phyloP scores from a whole-genome alignment of 2,329 filamentous ascomycete species.

The Penicillium sp. region DNA sequence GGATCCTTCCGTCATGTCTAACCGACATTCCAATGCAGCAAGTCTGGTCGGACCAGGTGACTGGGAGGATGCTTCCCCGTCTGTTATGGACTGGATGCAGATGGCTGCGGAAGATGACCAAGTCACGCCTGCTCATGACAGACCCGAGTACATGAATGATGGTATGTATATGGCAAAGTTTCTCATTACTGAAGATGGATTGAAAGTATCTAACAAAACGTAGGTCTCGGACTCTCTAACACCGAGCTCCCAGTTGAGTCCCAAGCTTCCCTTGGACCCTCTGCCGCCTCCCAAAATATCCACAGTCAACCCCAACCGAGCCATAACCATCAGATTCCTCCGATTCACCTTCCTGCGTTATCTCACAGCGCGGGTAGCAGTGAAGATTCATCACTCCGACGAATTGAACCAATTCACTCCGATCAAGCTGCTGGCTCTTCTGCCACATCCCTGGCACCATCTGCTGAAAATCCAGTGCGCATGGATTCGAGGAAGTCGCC shows the following conservation, averaged over 20 bases:
- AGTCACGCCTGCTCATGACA: constrained; percentile 37
- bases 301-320: neutral
- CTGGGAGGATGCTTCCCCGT: constrained; percentile 52
- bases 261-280: neutral
- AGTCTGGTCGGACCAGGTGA: constrained; percentile 49
- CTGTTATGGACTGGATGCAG: constrained; percentile 52
- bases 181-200: neutral
- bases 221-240: constrained; percentile 44
- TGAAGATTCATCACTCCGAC: constrained; percentile 39
- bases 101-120: constrained; percentile 42
- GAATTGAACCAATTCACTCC: constrained; percentile 29
- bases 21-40: constrained; percentile 36
- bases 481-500: constrained; percentile 29
- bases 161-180: constrained; percentile 23
- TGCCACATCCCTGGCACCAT: constrained; percentile 37
- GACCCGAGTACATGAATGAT: constrained; percentile 15
- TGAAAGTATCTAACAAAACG: neutral
- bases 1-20: constrained; percentile 24
- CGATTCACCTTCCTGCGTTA: neutral
- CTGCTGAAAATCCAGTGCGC: constrained; percentile 27
- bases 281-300: neutral
- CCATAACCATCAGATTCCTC: neutral
- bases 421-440: constrained; percentile 37
- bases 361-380: constrained; percentile 34
- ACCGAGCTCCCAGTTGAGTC: neutral